Base-by-base conservation (phyloP, 2,329 filamentous ascomycete species). In the Rasamsonia emersonii region DNA sequence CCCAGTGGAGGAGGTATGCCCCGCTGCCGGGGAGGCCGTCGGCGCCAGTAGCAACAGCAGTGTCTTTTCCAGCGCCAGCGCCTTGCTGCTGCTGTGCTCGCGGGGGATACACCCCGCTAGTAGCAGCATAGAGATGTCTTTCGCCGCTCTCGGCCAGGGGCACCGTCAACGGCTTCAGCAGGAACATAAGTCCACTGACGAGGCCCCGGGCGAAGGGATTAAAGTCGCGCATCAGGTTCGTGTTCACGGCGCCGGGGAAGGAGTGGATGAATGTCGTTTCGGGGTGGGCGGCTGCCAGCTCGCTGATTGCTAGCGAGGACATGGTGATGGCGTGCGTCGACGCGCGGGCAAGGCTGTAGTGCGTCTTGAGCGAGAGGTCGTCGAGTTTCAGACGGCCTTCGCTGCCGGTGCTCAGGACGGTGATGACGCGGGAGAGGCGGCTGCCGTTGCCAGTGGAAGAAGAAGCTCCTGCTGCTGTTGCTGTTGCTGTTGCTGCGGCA, bases 161-260 rank as follows among this genome's bases (percentile, higher is more conserved):
- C 8, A 45, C 28, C 19, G 40, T 31, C 11, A 42, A 33, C 3
- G 42, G 41, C 18, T 34, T 31, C 15, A 35, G 7, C 24, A 37
- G n/a, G 26, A 34, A 5, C 28, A 37, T 32, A 11, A 29, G 9
- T 1, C 15, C 32, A 8, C 17, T 26, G 1, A 18, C 15, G 1
- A 37, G 16, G 2, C n/a, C 13, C 13, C 17, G 30, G 5, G 17
- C 9, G 3, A 37, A 9, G 2, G 36, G 32, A 8, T 36, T 62
- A 28, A 78, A 68, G 0, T 73, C 77, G 37, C 71, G 79, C 15
- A 20, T 32, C 34, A 67, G 53, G 4, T 62, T 62, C 1, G 65
- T 68, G 25, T 63, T 61, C 23, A 73, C 68, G 10, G 59, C 49
- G 3, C 65, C 62, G 0, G 69, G 67, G 33, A 57, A 68, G 3